Evolutionary conservation across 352 stramenopile species (phyloP).

Genomic region (Aphanomyces euteiches): DNA sequence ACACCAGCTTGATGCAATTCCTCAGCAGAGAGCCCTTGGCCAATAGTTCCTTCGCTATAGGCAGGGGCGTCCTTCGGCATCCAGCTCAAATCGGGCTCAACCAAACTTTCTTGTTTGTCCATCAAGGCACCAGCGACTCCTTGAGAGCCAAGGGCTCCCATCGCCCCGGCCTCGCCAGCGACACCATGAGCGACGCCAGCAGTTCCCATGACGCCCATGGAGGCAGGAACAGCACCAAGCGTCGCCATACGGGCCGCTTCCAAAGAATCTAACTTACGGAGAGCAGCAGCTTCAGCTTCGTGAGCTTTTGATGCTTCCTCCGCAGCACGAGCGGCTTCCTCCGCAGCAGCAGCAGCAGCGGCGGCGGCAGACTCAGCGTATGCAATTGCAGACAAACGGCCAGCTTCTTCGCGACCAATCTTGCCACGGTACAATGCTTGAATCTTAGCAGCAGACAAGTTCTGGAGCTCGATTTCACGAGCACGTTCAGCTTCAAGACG

Average conservation of each 20-base stretch:
- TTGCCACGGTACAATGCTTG: slow-evolving; percentile 67
- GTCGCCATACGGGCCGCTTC: slow-evolving; percentile 59
- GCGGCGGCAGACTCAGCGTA: slow-evolving; percentile 67
- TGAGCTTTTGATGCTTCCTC: slow-evolving; percentile 68
- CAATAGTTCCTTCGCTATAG: slow-evolving; percentile 71
- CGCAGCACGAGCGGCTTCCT: slow-evolving; percentile 69
- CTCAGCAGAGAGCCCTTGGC: slow-evolving; percentile 64
- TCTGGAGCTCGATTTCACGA: slow-evolving; percentile 49
- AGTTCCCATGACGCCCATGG: slow-evolving; percentile 43
- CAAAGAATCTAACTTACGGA: slow-evolving; percentile 63
- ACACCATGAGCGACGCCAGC: slow-evolving; percentile 52
- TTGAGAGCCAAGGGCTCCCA: slow-evolving; percentile 70
- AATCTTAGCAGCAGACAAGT: slow-evolving; percentile 60
- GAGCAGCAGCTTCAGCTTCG: slow-evolving; percentile 67
- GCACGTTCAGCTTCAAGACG: slow-evolving; percentile 69
- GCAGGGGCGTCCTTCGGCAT: slow-evolving; percentile 76
- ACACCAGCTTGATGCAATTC: slow-evolving; percentile 80
- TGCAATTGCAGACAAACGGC: slow-evolving; percentile 55
- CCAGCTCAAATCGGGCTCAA: slow-evolving; percentile 83
- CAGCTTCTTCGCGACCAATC: slow-evolving; percentile 66
- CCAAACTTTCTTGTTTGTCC: slow-evolving; percentile 65
- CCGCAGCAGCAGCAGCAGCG: slow-evolving; percentile 62
- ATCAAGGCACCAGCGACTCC: slow-evolving; percentile 69
- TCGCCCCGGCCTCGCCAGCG: slow-evolving; percentile 63
- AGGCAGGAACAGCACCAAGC: slow-evolving; percentile 52